These are phyloP conservation scores for Podaxis pistillaris DNA, from an alignment of 768 basidiomycete genomes.

Conservation along the genomic window DNA sequence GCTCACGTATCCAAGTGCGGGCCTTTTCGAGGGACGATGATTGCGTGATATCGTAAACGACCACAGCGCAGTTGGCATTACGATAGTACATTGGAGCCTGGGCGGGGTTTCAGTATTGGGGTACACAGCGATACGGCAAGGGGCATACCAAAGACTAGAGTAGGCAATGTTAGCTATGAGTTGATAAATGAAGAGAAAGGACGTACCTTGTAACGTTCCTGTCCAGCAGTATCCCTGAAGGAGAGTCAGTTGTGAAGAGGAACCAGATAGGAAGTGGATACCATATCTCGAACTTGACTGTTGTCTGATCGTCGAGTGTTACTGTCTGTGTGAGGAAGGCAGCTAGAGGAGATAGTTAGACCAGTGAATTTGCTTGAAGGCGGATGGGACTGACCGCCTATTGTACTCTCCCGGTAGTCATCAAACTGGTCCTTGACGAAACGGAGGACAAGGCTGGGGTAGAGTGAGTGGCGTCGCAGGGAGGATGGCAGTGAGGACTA, in stretches of 20 bases:
- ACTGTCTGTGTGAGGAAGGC: slow-evolving; percentile 99
- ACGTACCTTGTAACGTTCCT: slow-evolving; percentile 89
- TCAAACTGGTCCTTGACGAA: slow-evolving; percentile 98
- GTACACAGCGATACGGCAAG: slow-evolving; percentile 31
- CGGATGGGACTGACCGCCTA: slow-evolving; percentile 60
- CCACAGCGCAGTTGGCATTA: slow-evolving; percentile 91
- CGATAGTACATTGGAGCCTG: slow-evolving; percentile 97
- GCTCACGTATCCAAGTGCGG: slow-evolving; percentile 92
- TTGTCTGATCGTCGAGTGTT: slow-evolving; percentile 81
- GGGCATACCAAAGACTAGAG: slow-evolving; percentile 39
- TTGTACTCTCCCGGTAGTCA: slow-evolving; percentile 93
- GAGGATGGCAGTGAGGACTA: slow-evolving; percentile 30
- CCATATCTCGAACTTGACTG: slow-evolving; percentile 99
- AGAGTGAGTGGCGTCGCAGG: slow-evolving; percentile 23
- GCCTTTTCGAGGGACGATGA: slow-evolving; percentile 91
- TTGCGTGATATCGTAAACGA: slow-evolving; percentile 96
- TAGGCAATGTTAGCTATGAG: slow-evolving; percentile 16
- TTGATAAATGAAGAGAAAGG: slow-evolving; percentile 14
- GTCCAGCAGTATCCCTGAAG: slow-evolving; percentile 89
- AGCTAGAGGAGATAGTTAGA: slow-evolving; percentile 46
- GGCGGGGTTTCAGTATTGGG: slow-evolving; percentile 15
- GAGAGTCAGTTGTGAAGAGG: slow-evolving; percentile 10
- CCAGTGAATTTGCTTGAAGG: not conserved
- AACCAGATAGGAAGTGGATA: slow-evolving; percentile 26
- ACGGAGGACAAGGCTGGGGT: slow-evolving; percentile 79